These are phyloP conservation scores for Wickerhamomyces subpelliculosus DNA, from an alignment of 805 yeast species.

Conservation along the genomic window DNA sequence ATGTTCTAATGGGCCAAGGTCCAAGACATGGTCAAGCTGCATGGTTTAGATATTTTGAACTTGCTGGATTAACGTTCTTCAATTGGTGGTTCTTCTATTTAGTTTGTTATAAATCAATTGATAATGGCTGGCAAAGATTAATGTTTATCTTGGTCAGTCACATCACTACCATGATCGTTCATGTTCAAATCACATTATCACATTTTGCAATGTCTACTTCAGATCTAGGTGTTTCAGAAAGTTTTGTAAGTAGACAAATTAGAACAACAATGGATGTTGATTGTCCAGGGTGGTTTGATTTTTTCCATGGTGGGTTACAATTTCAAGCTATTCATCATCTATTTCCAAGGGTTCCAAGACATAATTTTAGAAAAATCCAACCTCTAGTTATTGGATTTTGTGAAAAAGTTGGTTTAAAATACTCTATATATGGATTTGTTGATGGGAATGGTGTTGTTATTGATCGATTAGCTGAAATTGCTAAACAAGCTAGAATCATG, in stretches of 20 bases:
- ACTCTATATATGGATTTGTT: conserved; percentile 79
- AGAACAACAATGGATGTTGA: conserved; percentile 94
- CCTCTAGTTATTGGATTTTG: conserved; percentile 69
- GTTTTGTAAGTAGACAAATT: conserved; percentile 72
- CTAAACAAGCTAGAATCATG: conserved; percentile 71
- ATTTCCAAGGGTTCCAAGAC: conserved; percentile 85
- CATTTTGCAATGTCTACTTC: conserved; percentile 94
- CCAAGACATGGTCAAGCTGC: conserved; percentile 80
- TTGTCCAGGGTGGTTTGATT: conserved; percentile 90
- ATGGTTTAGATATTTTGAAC: conserved; percentile 76
- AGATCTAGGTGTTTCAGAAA: conserved; percentile 73
- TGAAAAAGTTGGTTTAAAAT: conserved; percentile 65
- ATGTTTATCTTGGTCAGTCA: conserved; percentile 67
- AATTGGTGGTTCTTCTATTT: conserved; percentile 78
- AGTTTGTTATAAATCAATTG: conserved; percentile 43
- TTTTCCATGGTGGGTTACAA: conserved; percentile 86
- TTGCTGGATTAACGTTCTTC: conserved; percentile 63
- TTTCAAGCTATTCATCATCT: conserved; percentile 88
- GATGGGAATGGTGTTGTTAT: conserved; percentile 72
- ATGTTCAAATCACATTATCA: conserved; percentile 82
- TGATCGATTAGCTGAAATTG: conserved; percentile 63
- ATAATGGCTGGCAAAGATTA: conserved; percentile 47
- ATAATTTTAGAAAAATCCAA: conserved; percentile 74
- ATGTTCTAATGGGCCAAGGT: conserved; percentile 67
- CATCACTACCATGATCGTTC: conserved; percentile 82